phyloP scores from a whole-genome alignment of 2,329 filamentous ascomycete species.

The Aspergillus fumigatiaffinis region DNA sequence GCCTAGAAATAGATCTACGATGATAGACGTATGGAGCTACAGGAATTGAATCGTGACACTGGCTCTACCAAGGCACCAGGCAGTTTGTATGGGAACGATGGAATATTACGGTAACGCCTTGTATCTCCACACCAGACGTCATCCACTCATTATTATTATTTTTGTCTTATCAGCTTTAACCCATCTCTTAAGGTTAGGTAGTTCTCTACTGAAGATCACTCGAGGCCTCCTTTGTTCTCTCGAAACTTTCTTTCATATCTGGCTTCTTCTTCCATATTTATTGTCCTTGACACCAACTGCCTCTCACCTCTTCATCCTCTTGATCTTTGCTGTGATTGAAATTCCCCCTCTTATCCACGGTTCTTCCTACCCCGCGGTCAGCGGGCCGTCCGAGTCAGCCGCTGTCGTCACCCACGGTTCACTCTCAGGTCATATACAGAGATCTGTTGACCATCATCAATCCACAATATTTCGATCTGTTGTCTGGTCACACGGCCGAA shows the following conservation, averaged over 20 bases:
- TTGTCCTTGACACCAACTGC: background rate
- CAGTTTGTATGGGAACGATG: background rate
- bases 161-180: background rate
- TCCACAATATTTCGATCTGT: background rate
- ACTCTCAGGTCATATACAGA: slow-evolving; percentile 4
- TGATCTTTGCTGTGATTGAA: background rate
- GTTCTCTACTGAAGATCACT: background rate
- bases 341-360: slow-evolving; percentile 10
- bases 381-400: slow-evolving; percentile 32
- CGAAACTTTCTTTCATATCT: background rate
- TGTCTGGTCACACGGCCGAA: slow-evolving; percentile 9
- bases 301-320: background rate
- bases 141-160: background rate
- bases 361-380: slow-evolving; percentile 18
- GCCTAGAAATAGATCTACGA: background rate
- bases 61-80: background rate
- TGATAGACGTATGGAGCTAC: background rate
- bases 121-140: slow-evolving; percentile 1
- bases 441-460: background rate
- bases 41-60: background rate
- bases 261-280: slow-evolving; percentile 4
- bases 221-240: background rate
- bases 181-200: too few species aligned
- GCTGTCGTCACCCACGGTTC: slow-evolving; percentile 36
- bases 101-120: slow-evolving; percentile 3